These are phyloP conservation scores for Suillus subaureus DNA, from an alignment of 768 basidiomycete genomes.

Conservation along the genomic window DNA sequence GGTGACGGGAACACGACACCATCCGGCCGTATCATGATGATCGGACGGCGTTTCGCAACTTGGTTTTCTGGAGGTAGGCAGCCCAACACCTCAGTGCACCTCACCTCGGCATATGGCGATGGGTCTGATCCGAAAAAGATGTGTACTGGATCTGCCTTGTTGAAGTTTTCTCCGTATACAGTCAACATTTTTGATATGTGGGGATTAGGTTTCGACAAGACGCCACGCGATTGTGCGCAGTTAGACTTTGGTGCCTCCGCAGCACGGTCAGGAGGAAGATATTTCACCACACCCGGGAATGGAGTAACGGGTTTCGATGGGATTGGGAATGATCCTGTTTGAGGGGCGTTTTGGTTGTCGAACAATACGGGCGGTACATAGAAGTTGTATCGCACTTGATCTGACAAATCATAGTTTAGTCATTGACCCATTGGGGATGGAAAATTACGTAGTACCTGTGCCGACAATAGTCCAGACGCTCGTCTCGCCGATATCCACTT, in stretches of 20 bases:
- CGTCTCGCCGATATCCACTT: constrained; percentile 90
- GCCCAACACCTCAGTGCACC: constrained; percentile 83
- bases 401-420: constrained; percentile 38
- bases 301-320: constrained; percentile 84
- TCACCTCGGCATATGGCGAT: constrained; percentile 84
- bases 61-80: constrained; percentile 77
- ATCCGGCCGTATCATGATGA: constrained; percentile 81
- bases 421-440: constrained; percentile 10
- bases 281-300: constrained; percentile 87
- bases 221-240: constrained; percentile 64
- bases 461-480: constrained; percentile 95
- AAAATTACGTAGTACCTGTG: constrained; percentile 58
- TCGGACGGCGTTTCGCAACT: constrained; percentile 69
- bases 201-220: constrained; percentile 76
- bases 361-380: constrained; percentile 86
- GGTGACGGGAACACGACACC: constrained; percentile 88
- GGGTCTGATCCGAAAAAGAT: constrained; percentile 89
- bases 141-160: constrained; percentile 76
- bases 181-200: constrained; percentile 82
- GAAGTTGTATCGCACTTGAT: constrained; percentile 93
- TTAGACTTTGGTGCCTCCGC: constrained; percentile 79
- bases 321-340: constrained; percentile 73
- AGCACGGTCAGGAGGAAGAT: constrained; percentile 87
- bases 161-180: constrained; percentile 88
- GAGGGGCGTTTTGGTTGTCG: constrained; percentile 75